These are phyloP conservation scores for Ramaria sp. DNA, from an alignment of 768 basidiomycete species.

Conservation along the genomic window DNA sequence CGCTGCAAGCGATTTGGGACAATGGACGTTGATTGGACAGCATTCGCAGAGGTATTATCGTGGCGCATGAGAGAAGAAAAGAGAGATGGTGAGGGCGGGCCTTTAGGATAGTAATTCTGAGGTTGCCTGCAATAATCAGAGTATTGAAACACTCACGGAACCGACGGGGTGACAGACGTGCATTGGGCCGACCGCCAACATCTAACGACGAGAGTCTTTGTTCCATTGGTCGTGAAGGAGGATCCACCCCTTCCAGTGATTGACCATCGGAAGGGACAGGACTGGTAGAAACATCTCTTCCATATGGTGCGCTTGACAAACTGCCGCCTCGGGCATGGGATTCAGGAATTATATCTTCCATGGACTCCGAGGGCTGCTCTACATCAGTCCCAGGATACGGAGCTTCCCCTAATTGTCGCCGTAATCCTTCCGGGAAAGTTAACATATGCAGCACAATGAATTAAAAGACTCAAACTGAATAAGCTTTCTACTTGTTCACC, in stretches of 20 bases:
- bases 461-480: background rate
- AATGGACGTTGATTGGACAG: background rate
- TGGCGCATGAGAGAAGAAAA: background rate
- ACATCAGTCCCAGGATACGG: background rate
- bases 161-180: background rate
- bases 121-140: background rate
- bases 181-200: background rate
- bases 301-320: background rate
- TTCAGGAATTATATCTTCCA: slow-evolving; percentile 1
- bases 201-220: background rate
- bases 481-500: background rate
- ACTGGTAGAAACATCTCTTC: background rate
- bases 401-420: background rate
- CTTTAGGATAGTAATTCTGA: background rate
- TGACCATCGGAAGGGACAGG: background rate
- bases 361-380: background rate
- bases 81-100: background rate
- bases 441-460: background rate
- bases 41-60: background rate
- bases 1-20: background rate
- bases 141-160: background rate
- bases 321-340: background rate
- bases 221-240: background rate
- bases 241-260: background rate
- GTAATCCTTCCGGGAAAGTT: background rate